Evolutionary conservation across 257 asterid species (phyloP).

Genomic region (Petrea volubilis): DNA sequence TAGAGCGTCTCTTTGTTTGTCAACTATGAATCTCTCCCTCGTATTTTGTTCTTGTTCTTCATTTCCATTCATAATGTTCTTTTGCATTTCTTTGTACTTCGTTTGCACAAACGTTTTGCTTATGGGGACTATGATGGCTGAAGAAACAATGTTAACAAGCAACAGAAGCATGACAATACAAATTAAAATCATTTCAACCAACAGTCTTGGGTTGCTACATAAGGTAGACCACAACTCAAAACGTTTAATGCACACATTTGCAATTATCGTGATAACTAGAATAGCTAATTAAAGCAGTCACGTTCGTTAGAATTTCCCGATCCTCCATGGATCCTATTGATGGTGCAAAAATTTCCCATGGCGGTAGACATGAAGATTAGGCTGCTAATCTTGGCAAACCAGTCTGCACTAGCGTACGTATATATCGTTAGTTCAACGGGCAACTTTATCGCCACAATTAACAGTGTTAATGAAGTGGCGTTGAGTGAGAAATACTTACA

Average conservation of each 20-base stretch:
- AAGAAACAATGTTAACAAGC: background rate
- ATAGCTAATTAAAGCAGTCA: background rate
- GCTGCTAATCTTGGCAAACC: too few species aligned
- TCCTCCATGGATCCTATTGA: conserved; percentile 39
- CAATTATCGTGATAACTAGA: background rate
- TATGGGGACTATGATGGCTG: background rate
- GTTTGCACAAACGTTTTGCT: background rate
- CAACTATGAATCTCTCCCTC: background rate
- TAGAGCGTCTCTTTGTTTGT: too few species aligned
- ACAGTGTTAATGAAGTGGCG: conserved; percentile 37
- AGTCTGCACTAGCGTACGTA: conserved; percentile 22
- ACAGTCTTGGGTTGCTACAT: background rate
- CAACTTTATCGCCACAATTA: conserved; percentile 46
- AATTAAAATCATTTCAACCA: background rate
- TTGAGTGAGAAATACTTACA: conserved; percentile 37
- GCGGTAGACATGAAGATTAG: conserved; percentile 31
- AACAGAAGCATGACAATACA: background rate
- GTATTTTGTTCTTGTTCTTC: too few species aligned
- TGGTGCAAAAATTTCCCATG: conserved; percentile 29
- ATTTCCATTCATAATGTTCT: background rate
- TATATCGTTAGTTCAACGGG: conserved; percentile 37
- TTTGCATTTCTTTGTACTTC: background rate
- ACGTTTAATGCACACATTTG: background rate
- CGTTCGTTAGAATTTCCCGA: conserved; percentile 18
- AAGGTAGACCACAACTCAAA: background rate